A percentile compares a stretch with the other conserved stretches of the same genome.
Evolutionary conservation across 75 land plant species (phyloP).

Genomic region (Selaginella moellendorffii): DNA sequence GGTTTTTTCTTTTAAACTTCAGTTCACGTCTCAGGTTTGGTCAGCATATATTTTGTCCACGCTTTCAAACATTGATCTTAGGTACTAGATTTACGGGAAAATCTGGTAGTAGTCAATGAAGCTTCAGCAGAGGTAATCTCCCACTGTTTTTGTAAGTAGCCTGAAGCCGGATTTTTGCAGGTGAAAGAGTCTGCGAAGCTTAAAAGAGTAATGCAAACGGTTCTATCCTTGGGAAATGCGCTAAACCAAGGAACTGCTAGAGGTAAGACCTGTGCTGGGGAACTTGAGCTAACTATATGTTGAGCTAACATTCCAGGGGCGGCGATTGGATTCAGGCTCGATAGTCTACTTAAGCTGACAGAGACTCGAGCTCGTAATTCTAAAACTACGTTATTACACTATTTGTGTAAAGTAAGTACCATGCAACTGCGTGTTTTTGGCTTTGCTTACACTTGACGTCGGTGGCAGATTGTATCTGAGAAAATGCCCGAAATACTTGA

Average conservation of each 20-base stretch:
- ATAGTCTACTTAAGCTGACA: constrained; percentile 80
- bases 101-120: constrained; percentile 55
- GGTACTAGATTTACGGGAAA: constrained; percentile 66
- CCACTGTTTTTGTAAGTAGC: neutral
- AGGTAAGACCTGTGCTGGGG: constrained; percentile 30
- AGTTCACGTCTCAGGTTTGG: constrained; percentile 72
- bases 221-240: constrained; percentile 92
- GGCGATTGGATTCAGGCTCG: constrained; percentile 91
- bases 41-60: neutral
- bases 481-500: constrained; percentile 81
- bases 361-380: constrained; percentile 92
- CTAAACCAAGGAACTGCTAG: constrained; percentile 96
- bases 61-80: constrained; percentile 12
- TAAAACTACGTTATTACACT: constrained; percentile 93
- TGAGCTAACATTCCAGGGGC: constrained; percentile 44
- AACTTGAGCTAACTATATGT: neutral
- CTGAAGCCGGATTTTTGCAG: constrained; percentile 24
- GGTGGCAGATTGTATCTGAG: constrained; percentile 62
- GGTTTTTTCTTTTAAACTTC: constrained; percentile 90
- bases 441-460: neutral
- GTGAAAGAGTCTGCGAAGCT: constrained; percentile 65
- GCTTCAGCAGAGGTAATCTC: constrained; percentile 74
- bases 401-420: constrained; percentile 75
- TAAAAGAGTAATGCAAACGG: constrained; percentile 91
- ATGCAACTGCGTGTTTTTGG: neutral